phyloP scores from a whole-genome alignment of 2,329 filamentous ascomycete genomes.

The Trichoderma oligosporum region DNA sequence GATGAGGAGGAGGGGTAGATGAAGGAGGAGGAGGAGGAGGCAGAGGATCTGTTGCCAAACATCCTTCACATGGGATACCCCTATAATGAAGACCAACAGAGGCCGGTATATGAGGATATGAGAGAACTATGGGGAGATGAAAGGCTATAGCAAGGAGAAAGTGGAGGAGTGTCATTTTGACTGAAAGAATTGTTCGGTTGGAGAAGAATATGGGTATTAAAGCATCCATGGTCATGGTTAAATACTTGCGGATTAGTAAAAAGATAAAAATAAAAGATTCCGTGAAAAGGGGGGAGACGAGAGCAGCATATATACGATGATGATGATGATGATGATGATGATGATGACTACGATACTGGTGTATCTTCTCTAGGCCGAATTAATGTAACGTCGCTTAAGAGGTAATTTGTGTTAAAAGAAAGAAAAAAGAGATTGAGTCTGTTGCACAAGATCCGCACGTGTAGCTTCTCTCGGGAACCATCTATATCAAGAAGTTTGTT shows the following conservation, averaged over 20 bases:
- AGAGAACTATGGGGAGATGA: slow-evolving; percentile 3
- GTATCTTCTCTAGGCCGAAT: no score
- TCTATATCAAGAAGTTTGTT: slow-evolving; percentile 7
- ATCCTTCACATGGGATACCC: neutral
- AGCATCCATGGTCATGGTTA: neutral
- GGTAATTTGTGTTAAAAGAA: no score
- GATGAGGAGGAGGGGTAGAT: neutral
- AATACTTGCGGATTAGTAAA: no score
- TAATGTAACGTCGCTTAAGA: no score
- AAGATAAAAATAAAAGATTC: neutral
- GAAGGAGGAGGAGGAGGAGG: neutral
- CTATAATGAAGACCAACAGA: neutral
- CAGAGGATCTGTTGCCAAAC: neutral
- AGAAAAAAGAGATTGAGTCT: neutral
- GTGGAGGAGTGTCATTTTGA: neutral
- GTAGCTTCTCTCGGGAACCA: slow-evolving; percentile 3
- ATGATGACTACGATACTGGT: neutral
- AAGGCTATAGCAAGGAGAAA: slow-evolving; percentile 5
- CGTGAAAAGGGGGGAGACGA: neutral
- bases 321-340: neutral
- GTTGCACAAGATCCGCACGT: neutral
- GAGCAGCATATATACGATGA: neutral
- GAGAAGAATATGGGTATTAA: neutral
- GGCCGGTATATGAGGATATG: neutral
- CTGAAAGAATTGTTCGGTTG: neutral